A percentile compares a stretch with the other conserved stretches of the same genome.
These are phyloP conservation scores for Carallia brachiata DNA, from an alignment of 345 rosid genomes.

Conservation along the genomic window DNA sequence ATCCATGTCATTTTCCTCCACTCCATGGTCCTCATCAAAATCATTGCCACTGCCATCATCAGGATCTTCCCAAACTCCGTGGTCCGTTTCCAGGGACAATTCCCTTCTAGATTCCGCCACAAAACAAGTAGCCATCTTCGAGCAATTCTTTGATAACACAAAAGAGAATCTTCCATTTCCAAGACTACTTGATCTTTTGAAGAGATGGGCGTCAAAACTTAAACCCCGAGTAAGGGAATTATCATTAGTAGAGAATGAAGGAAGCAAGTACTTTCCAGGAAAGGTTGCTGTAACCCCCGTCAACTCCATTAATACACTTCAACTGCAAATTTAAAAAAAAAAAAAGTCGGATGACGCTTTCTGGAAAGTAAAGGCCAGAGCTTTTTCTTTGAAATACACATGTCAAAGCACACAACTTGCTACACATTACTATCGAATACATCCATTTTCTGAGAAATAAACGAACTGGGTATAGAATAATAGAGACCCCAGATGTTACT, in stretches of 20 bases:
- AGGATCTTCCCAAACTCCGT: conserved; percentile 61
- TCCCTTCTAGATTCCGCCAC: conserved; percentile 34
- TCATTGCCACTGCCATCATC: conserved; percentile 60
- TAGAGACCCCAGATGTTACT: no score
- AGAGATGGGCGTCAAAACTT: not conserved
- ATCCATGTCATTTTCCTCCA: conserved; percentile 36
- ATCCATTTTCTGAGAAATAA: no score
- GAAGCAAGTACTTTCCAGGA: not conserved
- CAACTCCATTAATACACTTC: conserved; percentile 27
- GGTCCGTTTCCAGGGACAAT: conserved; percentile 25
- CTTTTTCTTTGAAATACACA: no score
- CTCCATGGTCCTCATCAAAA: conserved; percentile 31
- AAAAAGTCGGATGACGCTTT: no score
- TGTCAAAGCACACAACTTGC: no score
- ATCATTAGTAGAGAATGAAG: not conserved
- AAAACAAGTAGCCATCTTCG: conserved; percentile 6
- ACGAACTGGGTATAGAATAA: no score
- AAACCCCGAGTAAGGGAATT: not conserved
- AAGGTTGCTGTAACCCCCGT: not conserved
- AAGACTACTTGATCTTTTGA: not conserved
- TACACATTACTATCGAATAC: no score
- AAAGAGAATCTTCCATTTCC: conserved; percentile 8
- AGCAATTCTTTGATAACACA: conserved; percentile 3
- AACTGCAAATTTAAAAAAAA: not conserved
- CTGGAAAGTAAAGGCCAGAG: no score